phyloP scores from a whole-genome alignment of 352 stramenopile species.

The Halophytophthora polymorphica region DNA sequence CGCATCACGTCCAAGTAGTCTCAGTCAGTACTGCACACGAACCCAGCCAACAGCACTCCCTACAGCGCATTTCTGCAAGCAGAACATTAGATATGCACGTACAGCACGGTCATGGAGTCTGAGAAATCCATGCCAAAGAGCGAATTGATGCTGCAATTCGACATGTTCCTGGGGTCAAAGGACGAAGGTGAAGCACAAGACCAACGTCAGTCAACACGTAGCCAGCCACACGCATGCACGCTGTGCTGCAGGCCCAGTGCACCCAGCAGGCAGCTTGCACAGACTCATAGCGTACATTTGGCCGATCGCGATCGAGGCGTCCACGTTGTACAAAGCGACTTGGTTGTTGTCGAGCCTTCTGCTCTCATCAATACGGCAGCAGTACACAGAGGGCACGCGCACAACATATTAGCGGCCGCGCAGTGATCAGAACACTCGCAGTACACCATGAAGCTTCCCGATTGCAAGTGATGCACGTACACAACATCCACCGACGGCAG shows the following conservation, averaged over 20 bases:
- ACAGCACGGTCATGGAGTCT: slow-evolving; percentile 22
- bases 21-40: not conserved
- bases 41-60: too few relatives aligned
- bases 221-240: too few relatives aligned
- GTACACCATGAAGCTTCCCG: not conserved
- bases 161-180: slow-evolving; percentile 15
- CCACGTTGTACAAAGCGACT: slow-evolving; percentile 15
- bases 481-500: slow-evolving; percentile 16
- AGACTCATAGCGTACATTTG: slow-evolving; percentile 15
- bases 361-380: slow-evolving; percentile 1
- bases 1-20: not conserved
- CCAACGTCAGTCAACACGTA: not conserved
- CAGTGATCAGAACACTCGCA: not conserved
- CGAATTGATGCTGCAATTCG: slow-evolving; percentile 32
- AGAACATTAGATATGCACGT: slow-evolving; percentile 1
- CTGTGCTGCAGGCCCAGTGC: too few relatives aligned
- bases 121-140: slow-evolving; percentile 22
- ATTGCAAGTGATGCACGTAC: slow-evolving; percentile 8
- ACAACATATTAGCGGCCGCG: not conserved
- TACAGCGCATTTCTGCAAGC: too few relatives aligned
- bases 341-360: slow-evolving; percentile 31
- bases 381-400: not conserved
- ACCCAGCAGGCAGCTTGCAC: too few relatives aligned
- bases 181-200: not conserved
- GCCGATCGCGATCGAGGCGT: slow-evolving; percentile 19